Conservation (phyloP, 2,329 filamentous ascomycete species). For the Pseudogymnoascus sp. region DNA sequence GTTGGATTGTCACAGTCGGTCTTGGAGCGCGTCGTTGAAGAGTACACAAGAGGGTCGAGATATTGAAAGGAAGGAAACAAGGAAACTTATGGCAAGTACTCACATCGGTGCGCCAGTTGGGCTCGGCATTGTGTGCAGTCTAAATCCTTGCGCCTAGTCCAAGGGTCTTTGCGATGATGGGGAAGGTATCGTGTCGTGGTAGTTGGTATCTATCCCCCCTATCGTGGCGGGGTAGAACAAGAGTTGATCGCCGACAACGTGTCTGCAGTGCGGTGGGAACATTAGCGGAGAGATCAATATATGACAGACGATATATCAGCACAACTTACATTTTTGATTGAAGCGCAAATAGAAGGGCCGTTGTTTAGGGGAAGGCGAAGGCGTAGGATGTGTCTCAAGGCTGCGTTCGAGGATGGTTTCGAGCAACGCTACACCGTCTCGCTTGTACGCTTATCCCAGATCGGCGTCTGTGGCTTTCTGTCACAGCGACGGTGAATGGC, state of each 20-base stretch:
- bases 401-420: conserved; percentile 7
- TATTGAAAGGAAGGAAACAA: neutral
- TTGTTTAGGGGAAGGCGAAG: neutral
- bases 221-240: conserved; percentile 8
- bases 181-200: neutral
- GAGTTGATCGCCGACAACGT: conserved; percentile 7
- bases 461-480: conserved; percentile 4
- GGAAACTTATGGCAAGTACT: neutral
- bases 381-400: conserved; percentile 3
- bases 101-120: conserved; percentile 1
- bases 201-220: conserved; percentile 9
- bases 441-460: conserved; percentile 6
- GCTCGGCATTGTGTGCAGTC: conserved; percentile 2
- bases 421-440: conserved; percentile 9
- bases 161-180: conserved; percentile 3
- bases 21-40: neutral
- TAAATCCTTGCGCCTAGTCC: neutral
- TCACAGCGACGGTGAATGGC: conserved; percentile 7
- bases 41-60: neutral
- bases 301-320: neutral
- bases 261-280: neutral
- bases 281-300: neutral
- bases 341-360: neutral
- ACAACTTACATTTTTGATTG: neutral
- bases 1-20: neutral